phyloP scores from a whole-genome alignment of 257 asterid genomes.

The Solanum boliviense region DNA sequence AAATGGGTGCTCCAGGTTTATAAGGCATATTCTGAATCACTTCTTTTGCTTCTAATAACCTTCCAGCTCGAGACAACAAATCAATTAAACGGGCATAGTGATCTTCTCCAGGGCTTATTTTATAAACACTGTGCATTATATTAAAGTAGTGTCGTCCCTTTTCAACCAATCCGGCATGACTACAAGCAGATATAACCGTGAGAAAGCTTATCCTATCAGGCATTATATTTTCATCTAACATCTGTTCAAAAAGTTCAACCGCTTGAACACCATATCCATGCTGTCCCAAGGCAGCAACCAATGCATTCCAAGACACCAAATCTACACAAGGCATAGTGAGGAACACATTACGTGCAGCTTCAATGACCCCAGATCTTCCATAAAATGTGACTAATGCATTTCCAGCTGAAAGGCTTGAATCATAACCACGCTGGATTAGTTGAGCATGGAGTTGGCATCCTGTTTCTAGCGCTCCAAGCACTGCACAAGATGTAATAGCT shows the following conservation, averaged over 20 bases:
- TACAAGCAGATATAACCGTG: conserved; percentile 59
- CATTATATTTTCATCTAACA: conserved; percentile 45
- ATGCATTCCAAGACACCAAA: conserved; percentile 71
- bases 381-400: conserved; percentile 65
- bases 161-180: conserved; percentile 60
- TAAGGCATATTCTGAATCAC: conserved; percentile 42
- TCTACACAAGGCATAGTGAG: conserved; percentile 47
- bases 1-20: conserved; percentile 51
- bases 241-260: conserved; percentile 33
- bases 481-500: conserved; percentile 59
- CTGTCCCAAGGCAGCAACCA: conserved; percentile 64
- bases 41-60: conserved; percentile 35
- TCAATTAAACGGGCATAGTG: conserved; percentile 62
- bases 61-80: conserved; percentile 54
- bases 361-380: conserved; percentile 54
- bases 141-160: conserved; percentile 38
- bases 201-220: conserved; percentile 65
- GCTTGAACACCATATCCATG: conserved; percentile 57
- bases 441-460: conserved; percentile 69
- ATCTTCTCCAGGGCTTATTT: conserved; percentile 59
- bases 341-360: conserved; percentile 34
- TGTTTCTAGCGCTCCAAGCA: conserved; percentile 57
- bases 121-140: conserved; percentile 28
- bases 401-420: conserved; percentile 67
- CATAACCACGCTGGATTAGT: conserved; percentile 46